Conservation (phyloP, 306 rosid genomes). For the Oemleria cerasiformis region DNA sequence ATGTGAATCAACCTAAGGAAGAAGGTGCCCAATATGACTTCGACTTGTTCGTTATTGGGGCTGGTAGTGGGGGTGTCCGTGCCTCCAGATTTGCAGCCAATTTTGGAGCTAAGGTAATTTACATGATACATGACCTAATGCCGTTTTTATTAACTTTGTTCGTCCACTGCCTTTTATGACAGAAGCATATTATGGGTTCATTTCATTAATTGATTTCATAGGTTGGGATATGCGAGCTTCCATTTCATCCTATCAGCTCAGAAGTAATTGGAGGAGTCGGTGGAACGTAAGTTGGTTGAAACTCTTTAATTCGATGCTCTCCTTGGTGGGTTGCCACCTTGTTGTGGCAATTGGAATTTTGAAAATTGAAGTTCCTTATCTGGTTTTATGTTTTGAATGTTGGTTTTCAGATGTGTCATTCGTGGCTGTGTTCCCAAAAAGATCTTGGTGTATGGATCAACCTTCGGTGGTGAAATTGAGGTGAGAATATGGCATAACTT, state of each 20-base stretch:
- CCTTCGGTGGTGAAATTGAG: conserved; percentile 84
- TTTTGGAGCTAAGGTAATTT: conserved; percentile 78
- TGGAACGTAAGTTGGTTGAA: conserved; percentile 73
- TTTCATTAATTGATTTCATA: conserved; percentile 25
- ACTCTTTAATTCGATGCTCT: conserved; percentile 2
- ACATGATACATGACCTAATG: not conserved
- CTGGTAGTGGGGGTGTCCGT: conserved; percentile 99
- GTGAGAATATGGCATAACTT: conserved; percentile 30
- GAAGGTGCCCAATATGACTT: conserved; percentile 54
- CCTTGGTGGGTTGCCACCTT: conserved; percentile 10
- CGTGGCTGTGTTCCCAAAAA: conserved; percentile 99
- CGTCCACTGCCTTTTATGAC: conserved; percentile 9
- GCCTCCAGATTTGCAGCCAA: conserved; percentile 81
- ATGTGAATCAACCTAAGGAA: conserved; percentile 38
- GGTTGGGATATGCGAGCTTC: conserved; percentile 97
- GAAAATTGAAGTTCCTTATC: conserved; percentile 17
- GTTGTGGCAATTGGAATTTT: not conserved
- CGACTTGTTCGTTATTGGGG: conserved; percentile 88
- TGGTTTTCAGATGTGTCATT: conserved; percentile 75
- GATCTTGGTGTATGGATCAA: conserved; percentile 91
- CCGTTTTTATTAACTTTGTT: not conserved
- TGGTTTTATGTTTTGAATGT: conserved; percentile 8
- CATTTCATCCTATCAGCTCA: conserved; percentile 82
- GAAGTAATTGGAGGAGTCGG: conserved; percentile 91
- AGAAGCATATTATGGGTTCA: not conserved